phyloP scores from a whole-genome alignment of 352 stramenopile species.

The Pythium myriotylum region DNA sequence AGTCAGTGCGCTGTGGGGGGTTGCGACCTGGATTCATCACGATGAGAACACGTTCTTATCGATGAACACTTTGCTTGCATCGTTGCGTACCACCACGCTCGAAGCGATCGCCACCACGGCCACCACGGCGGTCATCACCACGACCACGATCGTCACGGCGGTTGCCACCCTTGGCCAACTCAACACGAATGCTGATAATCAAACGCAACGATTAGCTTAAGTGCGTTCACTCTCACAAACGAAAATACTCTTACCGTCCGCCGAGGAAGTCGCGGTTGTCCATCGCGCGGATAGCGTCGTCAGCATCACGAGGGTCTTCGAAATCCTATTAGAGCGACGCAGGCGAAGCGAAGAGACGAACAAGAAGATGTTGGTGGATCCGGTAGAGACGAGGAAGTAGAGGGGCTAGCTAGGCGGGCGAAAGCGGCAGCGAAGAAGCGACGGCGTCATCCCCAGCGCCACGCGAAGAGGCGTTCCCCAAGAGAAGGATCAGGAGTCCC shows the following conservation, averaged over 20 bases:
- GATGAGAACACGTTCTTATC: not conserved
- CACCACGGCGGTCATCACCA: constrained; percentile 35
- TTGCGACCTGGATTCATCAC: constrained; percentile 52
- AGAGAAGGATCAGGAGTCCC: not conserved
- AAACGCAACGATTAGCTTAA: constrained; percentile 4
- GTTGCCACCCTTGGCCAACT: constrained; percentile 75
- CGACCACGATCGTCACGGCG: constrained; percentile 58
- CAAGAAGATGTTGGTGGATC: constrained; percentile 33
- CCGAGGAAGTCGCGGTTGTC: constrained; percentile 86
- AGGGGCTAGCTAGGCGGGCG: constrained; percentile 27
- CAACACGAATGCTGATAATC: constrained; percentile 69
- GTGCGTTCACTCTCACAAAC: not conserved
- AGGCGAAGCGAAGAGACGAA: constrained; percentile 48
- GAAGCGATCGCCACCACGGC: constrained; percentile 49
- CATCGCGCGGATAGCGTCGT: constrained; percentile 87
- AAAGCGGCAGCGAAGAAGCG: constrained; percentile 21
- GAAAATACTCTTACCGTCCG: constrained; percentile 54
- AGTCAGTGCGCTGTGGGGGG: constrained; percentile 76
- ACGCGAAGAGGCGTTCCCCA: constrained; percentile 2
- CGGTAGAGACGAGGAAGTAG: constrained; percentile 43
- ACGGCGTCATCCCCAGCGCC: constrained; percentile 12
- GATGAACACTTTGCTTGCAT: not conserved
- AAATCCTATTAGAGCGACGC: constrained; percentile 80
- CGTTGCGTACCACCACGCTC: constrained; percentile 48
- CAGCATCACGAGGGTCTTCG: constrained; percentile 86